phyloP scores from a whole-genome alignment of 306 rosid genomes.

The Cucurbita pepo region DNA sequence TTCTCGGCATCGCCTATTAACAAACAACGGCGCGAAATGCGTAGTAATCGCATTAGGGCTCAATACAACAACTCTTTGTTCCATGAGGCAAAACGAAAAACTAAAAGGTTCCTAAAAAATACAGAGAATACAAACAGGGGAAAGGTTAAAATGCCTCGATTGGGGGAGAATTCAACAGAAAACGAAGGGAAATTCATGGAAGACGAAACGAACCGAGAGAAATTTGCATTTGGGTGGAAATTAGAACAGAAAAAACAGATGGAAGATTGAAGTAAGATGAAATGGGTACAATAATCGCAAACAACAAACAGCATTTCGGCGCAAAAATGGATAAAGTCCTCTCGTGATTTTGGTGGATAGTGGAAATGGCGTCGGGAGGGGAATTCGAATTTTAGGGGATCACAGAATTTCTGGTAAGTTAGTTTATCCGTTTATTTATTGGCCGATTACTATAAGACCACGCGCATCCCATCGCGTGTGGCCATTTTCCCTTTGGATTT shows the following conservation, averaged over 20 bases:
- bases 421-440: background rate
- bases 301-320: background rate
- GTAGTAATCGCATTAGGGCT: background rate
- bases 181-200: background rate
- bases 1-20: slow-evolving; percentile 5
- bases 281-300: background rate
- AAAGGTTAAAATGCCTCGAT: background rate
- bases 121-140: background rate
- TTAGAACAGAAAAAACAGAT: background rate
- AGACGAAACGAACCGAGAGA: background rate
- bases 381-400: background rate
- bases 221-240: background rate
- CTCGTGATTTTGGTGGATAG: background rate
- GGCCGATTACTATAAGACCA: background rate
- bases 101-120: background rate
- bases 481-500: background rate
- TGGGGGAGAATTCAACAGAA: background rate
- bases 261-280: background rate
- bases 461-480: background rate
- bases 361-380: background rate
- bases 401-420: slow-evolving; percentile 3
- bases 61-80: background rate
- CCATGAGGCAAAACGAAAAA: background rate
- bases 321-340: background rate
- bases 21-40: background rate